Evolutionary conservation across 1,284 basidiomycete species (phyloP), one percentile per base, ranked within the genome.

Genomic region (Inonotus obliquus): DNA sequence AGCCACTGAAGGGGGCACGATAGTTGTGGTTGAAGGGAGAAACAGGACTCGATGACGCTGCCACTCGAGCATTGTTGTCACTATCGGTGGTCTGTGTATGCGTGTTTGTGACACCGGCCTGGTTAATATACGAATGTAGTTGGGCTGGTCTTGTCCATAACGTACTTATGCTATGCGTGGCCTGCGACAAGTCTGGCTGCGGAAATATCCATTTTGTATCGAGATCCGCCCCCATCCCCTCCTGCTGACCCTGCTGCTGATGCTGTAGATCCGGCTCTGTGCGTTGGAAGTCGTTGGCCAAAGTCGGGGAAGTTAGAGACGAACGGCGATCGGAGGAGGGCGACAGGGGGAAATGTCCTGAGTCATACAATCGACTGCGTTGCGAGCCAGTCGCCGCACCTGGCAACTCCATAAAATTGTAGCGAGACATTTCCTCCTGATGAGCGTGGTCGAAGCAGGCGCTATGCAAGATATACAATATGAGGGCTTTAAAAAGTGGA

Each of bases 1-100:
- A n/a, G 25, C 35, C 61, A 29, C 51, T 13, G 45, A 44, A 49
- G 29, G 29, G 25, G 10, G 57, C 47, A 21, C 53, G 61, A 29
- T 61, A 47, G 49, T 61, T 37, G 51, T 59, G 61, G 61, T 59
- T 63, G 52, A 63, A 59, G 41, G 57, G 21, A 54, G 57, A 63
- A 52, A 59, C 32, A 17, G 51, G 60, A 47, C 59, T 60, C 9
- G 59, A 51, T 29, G 25, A 52, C 14, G 61, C 52, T 57, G 57
- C 61, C 57, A 55, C 57, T 17, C 57, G 61, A 37, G 17, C 49
- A 39, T 44, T 44, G 45, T 47, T 59, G 9, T 32, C 17, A 35
- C 53, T 37, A 41, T 52, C 55, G 13, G 27, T 13, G 14, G 51
- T 21, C 9, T 39, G 27, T 38, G 35, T 47, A 27, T 52, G 51